A percentile compares a stretch with the other conserved stretches of the same genome.
phyloP scores from a whole-genome alignment of 306 rosid species.

The Astragalus membranaceus region DNA sequence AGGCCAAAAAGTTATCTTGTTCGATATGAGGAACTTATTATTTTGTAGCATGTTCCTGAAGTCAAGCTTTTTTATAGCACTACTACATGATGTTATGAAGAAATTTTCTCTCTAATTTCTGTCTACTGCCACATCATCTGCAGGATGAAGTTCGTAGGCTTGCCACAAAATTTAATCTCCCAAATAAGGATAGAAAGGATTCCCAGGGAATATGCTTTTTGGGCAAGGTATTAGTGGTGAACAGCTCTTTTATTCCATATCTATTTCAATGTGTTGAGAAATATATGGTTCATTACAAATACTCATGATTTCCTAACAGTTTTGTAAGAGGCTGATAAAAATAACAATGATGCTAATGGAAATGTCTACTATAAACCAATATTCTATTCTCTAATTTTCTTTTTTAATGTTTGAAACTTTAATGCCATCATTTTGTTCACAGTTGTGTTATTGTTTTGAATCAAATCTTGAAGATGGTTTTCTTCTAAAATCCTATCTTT shows the following conservation, averaged over 20 bases:
- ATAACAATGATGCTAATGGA: neutral
- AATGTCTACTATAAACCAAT: neutral
- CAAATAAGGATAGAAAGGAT: too few species aligned
- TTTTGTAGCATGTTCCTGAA: too few species aligned
- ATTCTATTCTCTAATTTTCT: neutral
- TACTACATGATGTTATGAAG: constrained; percentile 4
- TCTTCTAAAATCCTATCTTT: too few species aligned
- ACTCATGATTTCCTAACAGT: neutral
- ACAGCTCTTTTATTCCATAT: too few species aligned
- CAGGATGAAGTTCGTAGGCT: constrained; percentile 89
- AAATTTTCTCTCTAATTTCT: neutral
- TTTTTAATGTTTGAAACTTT: constrained; percentile 4
- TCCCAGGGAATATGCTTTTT: too few species aligned
- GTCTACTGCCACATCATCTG: constrained; percentile 16
- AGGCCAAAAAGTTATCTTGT: neutral
- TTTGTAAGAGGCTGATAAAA: neutral
- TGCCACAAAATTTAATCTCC: constrained; percentile 64
- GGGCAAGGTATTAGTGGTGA: too few species aligned
- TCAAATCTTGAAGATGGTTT: too few species aligned
- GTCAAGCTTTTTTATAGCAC: neutral
- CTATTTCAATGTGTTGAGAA: constrained; percentile 12
- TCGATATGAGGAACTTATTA: neutral
- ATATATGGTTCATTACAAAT: neutral
- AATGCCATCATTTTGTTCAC: too few species aligned
- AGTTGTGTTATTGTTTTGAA: too few species aligned